Evolutionary conservation across 2,329 filamentous ascomycete genomes (phyloP), one percentile per base, ranked within the genome.

Genomic region (Dothideomycetes sp.): DNA sequence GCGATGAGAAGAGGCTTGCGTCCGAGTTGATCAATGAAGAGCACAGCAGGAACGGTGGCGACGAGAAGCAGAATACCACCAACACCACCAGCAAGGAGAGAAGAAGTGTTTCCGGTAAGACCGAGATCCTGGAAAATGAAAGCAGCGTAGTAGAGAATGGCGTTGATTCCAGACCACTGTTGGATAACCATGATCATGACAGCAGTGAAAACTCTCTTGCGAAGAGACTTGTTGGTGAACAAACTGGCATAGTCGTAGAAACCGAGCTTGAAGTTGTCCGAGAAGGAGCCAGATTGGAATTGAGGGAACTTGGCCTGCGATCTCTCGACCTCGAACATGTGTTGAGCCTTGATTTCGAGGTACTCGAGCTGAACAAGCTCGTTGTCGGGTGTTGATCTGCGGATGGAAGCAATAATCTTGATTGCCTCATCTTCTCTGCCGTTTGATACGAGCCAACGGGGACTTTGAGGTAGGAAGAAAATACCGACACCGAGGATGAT

Each of bases 41-140:
- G 62, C 2, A 81, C 75, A 0, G 77, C 71, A 0, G 78, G 77
- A 15, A 82, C 71, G 1, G 78, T 82, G 16, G 72, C 70, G 45
- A 82, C 46, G 48, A 82, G 79, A 71, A 81, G 79, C 48, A 75
- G 71, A 30, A 83, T 77, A 4, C 79, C 79, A 4, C 80, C 77
- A 0, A 83, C 78, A 4, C 79, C 80, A 0, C 78, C 82, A 0
- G 78, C 79, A 2, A 83, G 64, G 0, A 83, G 67, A 1, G 71
- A 76, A 0, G 58, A 59, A 0, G 67, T 63, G 44, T 63, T 68
- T 4, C 53, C 52, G 2, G 55, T 58, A 17, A 69, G 53, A 5
- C 67, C 67, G 1, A 70, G 50, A n/a, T 61, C 57, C 5, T 55
- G 47, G 52, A 73, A 72, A 28, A 72, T 70, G 0, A 58, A 58